Percentiles rank a stretch among this genome's conserved stretches.
These are phyloP conservation scores for Pneumocystis carinii DNA, from an alignment of 1,139 yeast genomes.

Conservation along the genomic window DNA sequence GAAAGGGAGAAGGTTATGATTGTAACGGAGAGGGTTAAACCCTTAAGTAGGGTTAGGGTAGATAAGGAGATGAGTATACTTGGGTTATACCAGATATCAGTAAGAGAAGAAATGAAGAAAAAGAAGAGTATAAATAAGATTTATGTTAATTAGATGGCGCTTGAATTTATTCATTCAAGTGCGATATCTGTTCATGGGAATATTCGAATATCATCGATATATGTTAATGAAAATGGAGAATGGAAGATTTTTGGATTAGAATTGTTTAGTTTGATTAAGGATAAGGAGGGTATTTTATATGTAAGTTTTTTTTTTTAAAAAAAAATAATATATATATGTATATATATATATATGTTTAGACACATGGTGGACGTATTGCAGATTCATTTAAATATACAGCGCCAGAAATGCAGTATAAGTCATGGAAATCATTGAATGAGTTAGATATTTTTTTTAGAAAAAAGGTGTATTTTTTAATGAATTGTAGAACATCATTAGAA, in stretches of 20 bases:
- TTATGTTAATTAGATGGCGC: conserved; percentile 25
- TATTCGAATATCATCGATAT: conserved; percentile 43
- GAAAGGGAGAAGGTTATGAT: conserved; percentile 50
- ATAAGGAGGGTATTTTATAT: conserved; percentile 17
- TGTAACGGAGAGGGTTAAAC: conserved; percentile 63
- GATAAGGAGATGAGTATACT: conserved; percentile 33
- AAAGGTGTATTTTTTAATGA: conserved; percentile 2
- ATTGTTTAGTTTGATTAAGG: conserved; percentile 32
- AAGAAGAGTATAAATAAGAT: neutral
- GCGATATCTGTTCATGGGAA: conserved; percentile 57
- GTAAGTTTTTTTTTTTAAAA: neutral
- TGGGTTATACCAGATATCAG: conserved; percentile 46
- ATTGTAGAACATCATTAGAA: neutral
- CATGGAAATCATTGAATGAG: conserved; percentile 32
- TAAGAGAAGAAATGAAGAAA: neutral
- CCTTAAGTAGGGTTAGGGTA: conserved; percentile 27
- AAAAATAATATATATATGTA: no score
- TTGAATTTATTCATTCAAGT: conserved; percentile 48
- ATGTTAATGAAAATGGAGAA: conserved; percentile 54
- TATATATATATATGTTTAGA: conserved; percentile 9
- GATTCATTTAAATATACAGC: conserved; percentile 27
- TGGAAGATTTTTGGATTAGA: conserved; percentile 84
- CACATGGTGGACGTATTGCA: conserved; percentile 24
- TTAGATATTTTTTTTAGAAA: conserved; percentile 23
- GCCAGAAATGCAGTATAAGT: conserved; percentile 31